Conservation (phyloP, 2,329 filamentous ascomycete genomes). For the Hypoxylon sp. region DNA sequence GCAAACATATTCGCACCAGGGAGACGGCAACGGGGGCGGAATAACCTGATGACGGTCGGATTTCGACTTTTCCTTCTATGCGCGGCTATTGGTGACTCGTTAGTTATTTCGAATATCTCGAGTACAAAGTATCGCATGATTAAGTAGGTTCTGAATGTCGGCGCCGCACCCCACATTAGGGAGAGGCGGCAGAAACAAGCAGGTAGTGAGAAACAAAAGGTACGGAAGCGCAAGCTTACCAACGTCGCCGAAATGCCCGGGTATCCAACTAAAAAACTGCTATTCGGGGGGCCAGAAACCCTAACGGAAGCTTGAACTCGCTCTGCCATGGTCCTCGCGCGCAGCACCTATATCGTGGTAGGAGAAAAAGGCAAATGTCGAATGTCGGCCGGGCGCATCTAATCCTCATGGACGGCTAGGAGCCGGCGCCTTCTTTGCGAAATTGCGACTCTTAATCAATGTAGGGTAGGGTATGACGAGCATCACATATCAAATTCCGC, state of each 20-base stretch:
- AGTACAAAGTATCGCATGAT: constrained; percentile 10
- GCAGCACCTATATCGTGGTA: constrained; percentile 33
- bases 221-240: constrained; percentile 65
- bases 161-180: constrained; percentile 18
- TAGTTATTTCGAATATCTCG: constrained; percentile 24
- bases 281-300: constrained; percentile 96
- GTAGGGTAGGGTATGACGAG: constrained; percentile 20
- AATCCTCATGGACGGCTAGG: constrained; percentile 40
- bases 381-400: constrained; percentile 41
- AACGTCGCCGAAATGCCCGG: constrained; percentile 96
- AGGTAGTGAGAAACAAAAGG: constrained; percentile 5
- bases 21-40: constrained; percentile 91
- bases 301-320: constrained; percentile 83
- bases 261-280: constrained; percentile 95
- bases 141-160: constrained; percentile 3
- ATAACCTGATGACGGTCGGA: constrained; percentile 83
- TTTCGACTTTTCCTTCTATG: constrained; percentile 97
- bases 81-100: constrained; percentile 71
- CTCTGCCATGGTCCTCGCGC: constrained; percentile 48
- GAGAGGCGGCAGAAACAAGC: constrained; percentile 23
- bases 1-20: constrained; percentile 91
- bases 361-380: constrained; percentile 30
- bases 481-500: constrained; percentile 33
- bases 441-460: constrained; percentile 35
- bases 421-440: constrained; percentile 38